Evolutionary conservation across 148 eudicot species (phyloP), one percentile per base, ranked within the genome.

Genomic region (Rhododendron simsii): DNA sequence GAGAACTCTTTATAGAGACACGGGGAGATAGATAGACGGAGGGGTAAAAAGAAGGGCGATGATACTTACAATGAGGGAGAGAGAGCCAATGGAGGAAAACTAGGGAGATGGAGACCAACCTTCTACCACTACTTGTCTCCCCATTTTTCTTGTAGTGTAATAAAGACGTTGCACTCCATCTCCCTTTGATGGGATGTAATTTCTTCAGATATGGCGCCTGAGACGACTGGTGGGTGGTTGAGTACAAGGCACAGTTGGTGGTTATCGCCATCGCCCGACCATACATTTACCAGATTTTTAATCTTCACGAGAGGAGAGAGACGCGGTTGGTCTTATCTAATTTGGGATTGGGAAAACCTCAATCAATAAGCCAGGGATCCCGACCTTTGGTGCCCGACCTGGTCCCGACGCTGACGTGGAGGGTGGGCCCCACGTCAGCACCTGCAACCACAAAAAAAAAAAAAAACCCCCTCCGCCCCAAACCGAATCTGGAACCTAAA

Each of bases 41-140:
- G 51, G 21, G 75, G 20, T 73, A 30, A 4, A 73, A 9, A 15
- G 39, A 20, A 74, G 45, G 47, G 75, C 37, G 37, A 69, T 5
- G 28, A 63, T 69, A 69, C 78, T 33, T 74, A 74, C 78, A 3
- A 14, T 16, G 78, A 33, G 45, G 78, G n/a, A 37, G 16, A 37
- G 78, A 74, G 21, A 74, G 45, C 10, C 78, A 74, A 16, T 33
- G 78, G 78, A 74, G 47, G 78, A 74, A 74, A 74, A 33, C 78
- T 15, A 74, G 45, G 78, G 78, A 74, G 78, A 74, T 74, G 45
- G 78, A 74, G 78, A 74, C 45, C 78, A 74, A 37, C 45, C 78
- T 74, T 37, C 78, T 74, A 35, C 75, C 75, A 13, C 35, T 28
- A 26, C 45, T 74, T 15, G 61, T 55, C 78, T 74, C 78, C 78